Conservation (phyloP, 495 filamentous ascomycete species). For the Aspergillus carlsbadensis region DNA sequence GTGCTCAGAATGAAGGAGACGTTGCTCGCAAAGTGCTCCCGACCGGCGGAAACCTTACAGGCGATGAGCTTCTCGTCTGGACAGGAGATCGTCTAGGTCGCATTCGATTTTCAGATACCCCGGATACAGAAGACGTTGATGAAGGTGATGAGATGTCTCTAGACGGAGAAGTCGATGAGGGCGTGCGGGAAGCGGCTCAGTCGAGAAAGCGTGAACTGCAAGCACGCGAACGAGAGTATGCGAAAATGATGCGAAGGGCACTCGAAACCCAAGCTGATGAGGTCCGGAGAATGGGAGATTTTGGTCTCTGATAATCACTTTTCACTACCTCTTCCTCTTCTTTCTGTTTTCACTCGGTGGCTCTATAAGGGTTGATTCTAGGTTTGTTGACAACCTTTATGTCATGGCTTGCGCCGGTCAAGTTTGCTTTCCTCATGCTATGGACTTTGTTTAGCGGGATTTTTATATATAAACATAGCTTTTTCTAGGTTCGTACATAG, state of each 20-base stretch:
- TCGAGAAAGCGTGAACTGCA: conserved; percentile 37
- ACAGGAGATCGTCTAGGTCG: conserved; percentile 78
- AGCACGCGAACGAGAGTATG: conserved; percentile 58
- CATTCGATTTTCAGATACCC: conserved; percentile 56
- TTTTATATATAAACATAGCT: conserved; percentile 1
- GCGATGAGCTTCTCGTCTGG: conserved; percentile 74
- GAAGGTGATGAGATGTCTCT: conserved; percentile 43
- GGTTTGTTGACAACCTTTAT: not conserved
- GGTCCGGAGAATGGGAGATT: conserved; percentile 70
- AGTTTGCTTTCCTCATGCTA: not conserved
- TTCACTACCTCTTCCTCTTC: no score
- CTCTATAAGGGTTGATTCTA: not conserved
- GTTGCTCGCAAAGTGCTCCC: conserved; percentile 72
- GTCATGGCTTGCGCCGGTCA: not conserved
- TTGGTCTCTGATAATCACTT: conserved; percentile 42
- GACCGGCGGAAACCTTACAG: conserved; percentile 47
- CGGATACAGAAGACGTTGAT: conserved; percentile 38
- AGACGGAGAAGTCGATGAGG: conserved; percentile 34
- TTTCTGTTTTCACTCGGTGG: not conserved
- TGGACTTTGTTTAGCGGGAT: not conserved
- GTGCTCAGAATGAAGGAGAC: conserved; percentile 28
- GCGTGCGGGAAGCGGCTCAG: conserved; percentile 40
- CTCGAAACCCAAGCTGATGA: conserved; percentile 81
- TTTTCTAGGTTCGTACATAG: conserved; percentile 3
- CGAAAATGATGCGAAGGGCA: conserved; percentile 67